phyloP scores from a whole-genome alignment of 768 basidiomycete species.

The Daedaleopsis nitida region DNA sequence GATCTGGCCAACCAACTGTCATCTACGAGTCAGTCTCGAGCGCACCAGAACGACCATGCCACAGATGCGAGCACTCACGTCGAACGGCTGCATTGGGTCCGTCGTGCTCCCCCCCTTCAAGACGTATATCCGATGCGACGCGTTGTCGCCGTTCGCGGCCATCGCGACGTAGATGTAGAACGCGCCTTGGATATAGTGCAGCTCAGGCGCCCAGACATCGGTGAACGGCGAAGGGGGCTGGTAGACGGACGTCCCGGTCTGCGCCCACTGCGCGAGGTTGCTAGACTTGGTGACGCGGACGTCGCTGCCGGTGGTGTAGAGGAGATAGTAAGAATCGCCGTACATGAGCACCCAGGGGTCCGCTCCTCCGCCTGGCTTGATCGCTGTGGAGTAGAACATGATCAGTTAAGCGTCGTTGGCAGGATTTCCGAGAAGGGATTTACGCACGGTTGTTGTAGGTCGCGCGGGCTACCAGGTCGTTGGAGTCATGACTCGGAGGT shows the following conservation, averaged over 20 bases:
- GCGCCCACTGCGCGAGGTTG: conserved; percentile 2
- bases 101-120: conserved; percentile 1
- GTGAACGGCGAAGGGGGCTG: background rate
- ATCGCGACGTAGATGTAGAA: conserved; percentile 6
- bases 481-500: background rate
- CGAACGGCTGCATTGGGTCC: conserved; percentile 1
- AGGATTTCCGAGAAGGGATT: background rate
- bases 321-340: background rate
- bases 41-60: background rate
- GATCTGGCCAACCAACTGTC: background rate
- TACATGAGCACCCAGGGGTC: conserved; percentile 2
- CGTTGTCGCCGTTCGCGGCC: background rate
- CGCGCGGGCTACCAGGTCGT: background rate
- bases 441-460: background rate
- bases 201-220: conserved; percentile 1
- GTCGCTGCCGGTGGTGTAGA: background rate
- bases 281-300: background rate
- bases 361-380: background rate
- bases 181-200: conserved; percentile 1
- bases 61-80: background rate
- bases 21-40: no score
- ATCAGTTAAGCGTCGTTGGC: background rate
- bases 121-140: conserved; percentile 2
- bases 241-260: conserved; percentile 4
- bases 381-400: background rate